phyloP scores from a whole-genome alignment of 768 basidiomycete species.

The Tylopilus intermedius region DNA sequence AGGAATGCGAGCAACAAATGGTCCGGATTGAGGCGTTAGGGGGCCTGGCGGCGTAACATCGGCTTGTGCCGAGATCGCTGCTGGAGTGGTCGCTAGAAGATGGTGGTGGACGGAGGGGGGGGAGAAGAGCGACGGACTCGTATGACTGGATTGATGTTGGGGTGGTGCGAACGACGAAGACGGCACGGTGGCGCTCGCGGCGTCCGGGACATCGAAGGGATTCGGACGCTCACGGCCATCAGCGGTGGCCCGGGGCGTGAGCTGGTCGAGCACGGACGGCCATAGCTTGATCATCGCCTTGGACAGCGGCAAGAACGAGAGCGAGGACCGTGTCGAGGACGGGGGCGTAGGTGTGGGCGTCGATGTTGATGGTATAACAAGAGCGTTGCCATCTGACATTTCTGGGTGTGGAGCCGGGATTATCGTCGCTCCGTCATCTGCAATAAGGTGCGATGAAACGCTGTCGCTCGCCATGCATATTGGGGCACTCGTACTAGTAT shows the following conservation, averaged over 20 bases:
- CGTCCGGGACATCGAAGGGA: slow-evolving; percentile 54
- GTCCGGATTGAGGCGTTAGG: slow-evolving; percentile 44
- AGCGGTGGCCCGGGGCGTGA: slow-evolving; percentile 52
- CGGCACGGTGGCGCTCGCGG: slow-evolving; percentile 24
- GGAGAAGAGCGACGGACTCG: slow-evolving; percentile 10
- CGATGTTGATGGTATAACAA: slow-evolving; percentile 9
- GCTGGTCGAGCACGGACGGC: slow-evolving; percentile 51
- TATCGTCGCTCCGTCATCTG: slow-evolving; percentile 12
- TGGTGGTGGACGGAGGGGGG: slow-evolving; percentile 27
- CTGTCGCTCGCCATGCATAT: neutral
- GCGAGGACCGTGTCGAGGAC: slow-evolving; percentile 18
- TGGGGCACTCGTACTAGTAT: neutral
- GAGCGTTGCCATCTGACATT: slow-evolving; percentile 5
- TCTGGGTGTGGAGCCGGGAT: slow-evolving; percentile 14
- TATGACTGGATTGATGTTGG: slow-evolving; percentile 1
- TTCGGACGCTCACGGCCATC: slow-evolving; percentile 46
- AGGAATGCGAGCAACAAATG: slow-evolving; percentile 48
- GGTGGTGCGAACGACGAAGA: slow-evolving; percentile 15
- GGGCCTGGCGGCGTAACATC: slow-evolving; percentile 41
- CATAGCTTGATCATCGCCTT: slow-evolving; percentile 65
- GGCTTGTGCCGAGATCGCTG: slow-evolving; percentile 23
- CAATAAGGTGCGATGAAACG: slow-evolving; percentile 1
- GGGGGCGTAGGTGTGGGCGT: slow-evolving; percentile 1
- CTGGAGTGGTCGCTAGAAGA: slow-evolving; percentile 22
- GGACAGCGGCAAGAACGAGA: slow-evolving; percentile 23